phyloP scores from a whole-genome alignment of 169 alveolate genomes.

The Plasmodium knowlesi region DNA sequence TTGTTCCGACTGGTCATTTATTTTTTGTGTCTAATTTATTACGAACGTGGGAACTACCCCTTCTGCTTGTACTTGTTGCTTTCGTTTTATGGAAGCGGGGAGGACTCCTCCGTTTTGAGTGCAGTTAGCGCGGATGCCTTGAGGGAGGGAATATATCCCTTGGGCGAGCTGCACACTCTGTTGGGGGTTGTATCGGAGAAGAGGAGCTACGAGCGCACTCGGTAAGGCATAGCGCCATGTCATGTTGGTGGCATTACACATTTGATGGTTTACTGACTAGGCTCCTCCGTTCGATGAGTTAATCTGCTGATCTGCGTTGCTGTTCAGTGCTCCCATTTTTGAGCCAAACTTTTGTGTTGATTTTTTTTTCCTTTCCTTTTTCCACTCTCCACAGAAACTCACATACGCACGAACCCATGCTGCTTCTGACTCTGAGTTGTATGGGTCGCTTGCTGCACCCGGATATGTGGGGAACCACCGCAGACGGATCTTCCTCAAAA shows the following conservation, averaged over 20 bases:
- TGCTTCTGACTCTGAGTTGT: conserved; percentile 19
- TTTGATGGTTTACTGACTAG: not conserved
- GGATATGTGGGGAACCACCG: not conserved
- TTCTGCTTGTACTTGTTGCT: conserved; percentile 24
- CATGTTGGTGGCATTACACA: not conserved
- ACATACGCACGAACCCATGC: conserved; percentile 22
- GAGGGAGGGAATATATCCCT: not conserved
- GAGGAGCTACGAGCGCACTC: not conserved
- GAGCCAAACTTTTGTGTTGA: not conserved
- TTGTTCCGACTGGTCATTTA: conserved; percentile 41
- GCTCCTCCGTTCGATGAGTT: not conserved
- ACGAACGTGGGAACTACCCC: conserved; percentile 25
- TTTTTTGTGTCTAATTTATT: conserved; percentile 62
- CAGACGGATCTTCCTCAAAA: not conserved
- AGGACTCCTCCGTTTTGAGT: not conserved
- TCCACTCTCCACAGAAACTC: conserved; percentile 3
- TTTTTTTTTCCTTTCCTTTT: not conserved
- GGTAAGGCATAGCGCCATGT: not conserved
- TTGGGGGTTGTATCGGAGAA: not conserved
- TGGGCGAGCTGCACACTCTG: not conserved
- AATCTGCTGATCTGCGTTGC: not conserved
- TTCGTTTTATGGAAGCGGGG: conserved; percentile 11
- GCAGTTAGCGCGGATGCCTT: not conserved
- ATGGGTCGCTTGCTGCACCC: conserved; percentile 15
- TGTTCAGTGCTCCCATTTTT: not conserved